These are phyloP conservation scores for Diaporthe humulicola DNA, from an alignment of 2,329 filamentous ascomycete genomes.

Conservation along the genomic window DNA sequence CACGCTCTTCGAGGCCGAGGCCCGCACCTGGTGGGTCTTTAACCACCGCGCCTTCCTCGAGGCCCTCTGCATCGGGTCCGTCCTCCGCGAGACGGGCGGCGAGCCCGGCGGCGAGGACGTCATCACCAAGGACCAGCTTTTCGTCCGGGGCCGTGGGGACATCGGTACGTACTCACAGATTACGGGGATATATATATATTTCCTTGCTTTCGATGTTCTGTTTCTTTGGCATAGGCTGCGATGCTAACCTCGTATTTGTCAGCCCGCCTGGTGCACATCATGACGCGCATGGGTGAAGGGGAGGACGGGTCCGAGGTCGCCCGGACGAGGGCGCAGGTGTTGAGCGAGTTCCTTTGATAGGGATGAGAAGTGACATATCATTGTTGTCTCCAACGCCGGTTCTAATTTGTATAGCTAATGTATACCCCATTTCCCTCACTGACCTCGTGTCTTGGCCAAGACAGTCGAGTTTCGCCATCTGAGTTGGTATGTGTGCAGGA, in stretches of 20 bases:
- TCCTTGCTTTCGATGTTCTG: no score
- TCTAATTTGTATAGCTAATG: slow-evolving; percentile 1
- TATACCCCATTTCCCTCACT: neutral
- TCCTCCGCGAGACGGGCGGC: slow-evolving; percentile 65
- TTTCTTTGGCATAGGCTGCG: no score
- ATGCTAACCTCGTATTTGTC: neutral
- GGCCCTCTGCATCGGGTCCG: slow-evolving; percentile 75
- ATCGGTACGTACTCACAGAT: slow-evolving; percentile 73
- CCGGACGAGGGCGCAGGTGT: slow-evolving; percentile 68
- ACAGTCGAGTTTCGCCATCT: neutral
- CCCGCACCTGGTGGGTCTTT: slow-evolving; percentile 87
- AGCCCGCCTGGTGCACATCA: slow-evolving; percentile 75
- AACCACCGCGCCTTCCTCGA: slow-evolving; percentile 86
- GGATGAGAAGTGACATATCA: neutral
- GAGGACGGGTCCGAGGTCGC: slow-evolving; percentile 69
- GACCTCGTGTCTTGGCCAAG: no score
- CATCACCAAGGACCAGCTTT: slow-evolving; percentile 67
- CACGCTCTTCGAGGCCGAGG: slow-evolving; percentile 76
- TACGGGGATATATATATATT: neutral
- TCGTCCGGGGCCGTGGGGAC: slow-evolving; percentile 70
- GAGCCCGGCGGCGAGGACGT: slow-evolving; percentile 61
- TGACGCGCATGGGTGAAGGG: slow-evolving; percentile 69
- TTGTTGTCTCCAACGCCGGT: neutral
- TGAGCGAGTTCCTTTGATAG: slow-evolving; percentile 64
- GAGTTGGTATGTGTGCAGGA: neutral